Evolutionary conservation across 306 rosid genomes (phyloP), one percentile per base, ranked within the genome.

Genomic region (Glycyrrhiza uralensis): DNA sequence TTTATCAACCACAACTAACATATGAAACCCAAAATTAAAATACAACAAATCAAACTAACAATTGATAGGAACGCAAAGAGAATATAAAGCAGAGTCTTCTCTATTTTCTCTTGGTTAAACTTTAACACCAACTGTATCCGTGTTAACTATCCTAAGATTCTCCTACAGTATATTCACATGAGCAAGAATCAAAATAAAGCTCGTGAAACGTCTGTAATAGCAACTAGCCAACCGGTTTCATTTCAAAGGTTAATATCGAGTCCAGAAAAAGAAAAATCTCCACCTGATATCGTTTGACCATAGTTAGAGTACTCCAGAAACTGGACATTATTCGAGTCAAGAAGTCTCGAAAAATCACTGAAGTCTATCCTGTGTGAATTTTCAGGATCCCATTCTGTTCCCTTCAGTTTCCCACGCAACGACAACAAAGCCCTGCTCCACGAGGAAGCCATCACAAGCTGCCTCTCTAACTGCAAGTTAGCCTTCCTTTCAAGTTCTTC

Each of bases 351-450:
- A 79, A 94, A 94, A 82, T 91, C 93, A 42, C 97, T 91, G 51
- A 81, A 94, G 55, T 86, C 85, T 73, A 94, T 94, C 83, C 72
- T 79, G 74, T 91, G 96, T 5, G 99, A 94, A 74, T 82, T 86
- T 76, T 87, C 96, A 32, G 97, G 99, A 86, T 94, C 99, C 91
- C 91, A 89, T 69, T 94, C 96, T 1, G 96, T 86, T 69, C 97
- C 99, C 84, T 79, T 91, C 45, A 94, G 77, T 82, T 91, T 91
- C 55, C 97, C 96, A 0, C 95, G 87, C 79, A 82, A 29, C 30
- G 86, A 77, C 88, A 94, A 72, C 79, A 94, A 81, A 68, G 88
- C 80, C 83, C 97, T 85, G 64, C 97, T 91, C 96, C 93, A 89
- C 12, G 71, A 39, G 29, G 99, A 91, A 78, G 99, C 99, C 99